Percentiles rank a stretch among this genome's conserved stretches.
Conservation (phyloP, 139 green algal genomes). For the Chlamydomonas eustigma region DNA sequence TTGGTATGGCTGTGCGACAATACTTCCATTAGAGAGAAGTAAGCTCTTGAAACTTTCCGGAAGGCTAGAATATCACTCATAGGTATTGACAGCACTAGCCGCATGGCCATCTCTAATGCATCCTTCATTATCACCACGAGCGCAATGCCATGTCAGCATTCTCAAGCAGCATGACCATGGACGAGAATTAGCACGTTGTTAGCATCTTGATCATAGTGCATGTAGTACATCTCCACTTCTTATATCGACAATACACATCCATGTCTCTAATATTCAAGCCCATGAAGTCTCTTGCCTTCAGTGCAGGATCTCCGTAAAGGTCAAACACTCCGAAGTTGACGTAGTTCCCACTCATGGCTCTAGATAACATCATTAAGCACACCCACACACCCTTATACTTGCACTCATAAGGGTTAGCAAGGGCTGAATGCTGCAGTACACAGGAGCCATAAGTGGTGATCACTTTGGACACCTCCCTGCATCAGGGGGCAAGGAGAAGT, state of each 20-base stretch:
- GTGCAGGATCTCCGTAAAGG: conserved; percentile 90
- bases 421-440: conserved; percentile 35
- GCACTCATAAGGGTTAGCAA: conserved; percentile 1
- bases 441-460: not conserved
- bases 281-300: conserved; percentile 63
- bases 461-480: conserved; percentile 20
- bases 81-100: conserved; percentile 80
- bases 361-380: conserved; percentile 74
- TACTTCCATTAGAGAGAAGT: conserved; percentile 85
- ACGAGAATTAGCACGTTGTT: no score
- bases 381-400: conserved; percentile 96
- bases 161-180: no score
- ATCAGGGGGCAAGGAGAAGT: not conserved
- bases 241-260: no score
- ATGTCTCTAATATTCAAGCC: no score
- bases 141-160: no score
- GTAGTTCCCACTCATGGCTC: conserved; percentile 90
- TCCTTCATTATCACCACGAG: no score
- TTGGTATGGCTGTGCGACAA: conserved; percentile 76
- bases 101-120: conserved; percentile 81
- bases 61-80: conserved; percentile 79
- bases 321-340: conserved; percentile 99
- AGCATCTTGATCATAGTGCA: no score
- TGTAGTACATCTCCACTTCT: no score
- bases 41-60: conserved; percentile 43